Evolutionary conservation across 148 eudicot genomes (phyloP).

Genomic region (Polygonum aviculare): DNA sequence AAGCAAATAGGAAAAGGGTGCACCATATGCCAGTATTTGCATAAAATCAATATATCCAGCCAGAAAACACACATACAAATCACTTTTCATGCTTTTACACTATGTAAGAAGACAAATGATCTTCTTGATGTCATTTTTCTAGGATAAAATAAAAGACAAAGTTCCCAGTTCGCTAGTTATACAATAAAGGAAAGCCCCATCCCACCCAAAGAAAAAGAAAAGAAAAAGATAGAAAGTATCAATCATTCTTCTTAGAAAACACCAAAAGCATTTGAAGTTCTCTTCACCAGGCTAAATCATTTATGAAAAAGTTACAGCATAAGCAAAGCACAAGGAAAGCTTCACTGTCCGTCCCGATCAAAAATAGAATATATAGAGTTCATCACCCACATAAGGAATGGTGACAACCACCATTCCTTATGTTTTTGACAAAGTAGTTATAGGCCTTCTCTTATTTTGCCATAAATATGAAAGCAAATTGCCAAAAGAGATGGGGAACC

Average conservation of each 20-base stretch:
- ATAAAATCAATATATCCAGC: background rate
- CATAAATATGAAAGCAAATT: background rate
- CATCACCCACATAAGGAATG: background rate
- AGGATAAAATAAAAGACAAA: too few species aligned
- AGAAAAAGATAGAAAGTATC: background rate
- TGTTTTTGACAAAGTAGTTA: background rate
- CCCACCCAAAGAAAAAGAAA: background rate
- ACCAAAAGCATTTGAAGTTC: background rate
- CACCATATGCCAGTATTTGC: background rate
- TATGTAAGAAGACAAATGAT: background rate
- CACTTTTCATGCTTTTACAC: conserved; percentile 1
- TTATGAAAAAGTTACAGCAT: background rate
- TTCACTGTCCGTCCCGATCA: background rate
- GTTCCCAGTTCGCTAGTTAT: too few species aligned
- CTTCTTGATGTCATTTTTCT: background rate
- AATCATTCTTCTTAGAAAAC: background rate
- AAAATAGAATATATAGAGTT: background rate
- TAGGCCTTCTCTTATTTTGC: background rate
- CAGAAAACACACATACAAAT: background rate
- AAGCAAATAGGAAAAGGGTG: background rate
- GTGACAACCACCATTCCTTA: background rate
- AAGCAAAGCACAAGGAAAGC: background rate
- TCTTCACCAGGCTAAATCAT: background rate
- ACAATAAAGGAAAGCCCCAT: background rate
- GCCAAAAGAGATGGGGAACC: background rate